phyloP scores from a whole-genome alignment of 345 rosid genomes.

The Populus pruinosa region DNA sequence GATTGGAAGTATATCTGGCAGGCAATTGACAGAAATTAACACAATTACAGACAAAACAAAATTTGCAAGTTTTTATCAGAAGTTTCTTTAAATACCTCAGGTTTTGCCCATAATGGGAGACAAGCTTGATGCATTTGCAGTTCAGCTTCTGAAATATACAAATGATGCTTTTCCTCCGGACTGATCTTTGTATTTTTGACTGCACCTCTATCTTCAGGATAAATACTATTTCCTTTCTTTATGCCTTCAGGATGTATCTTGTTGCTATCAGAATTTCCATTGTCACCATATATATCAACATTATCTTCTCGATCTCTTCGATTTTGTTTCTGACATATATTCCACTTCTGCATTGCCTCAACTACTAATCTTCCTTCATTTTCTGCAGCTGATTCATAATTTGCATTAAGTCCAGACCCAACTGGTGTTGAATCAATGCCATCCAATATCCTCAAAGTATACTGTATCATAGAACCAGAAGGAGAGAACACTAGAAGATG shows the following conservation, averaged over 20 bases:
- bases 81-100: slow-evolving; percentile 44
- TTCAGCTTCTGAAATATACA: slow-evolving; percentile 85
- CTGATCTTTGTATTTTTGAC: slow-evolving; percentile 29
- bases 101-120: slow-evolving; percentile 64
- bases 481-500: slow-evolving; percentile 81
- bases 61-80: background rate
- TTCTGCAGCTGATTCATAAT: slow-evolving; percentile 51
- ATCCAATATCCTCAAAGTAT: slow-evolving; percentile 41
- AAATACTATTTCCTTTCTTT: slow-evolving; percentile 32
- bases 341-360: slow-evolving; percentile 82
- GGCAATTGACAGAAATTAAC: slow-evolving; percentile 20
- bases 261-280: slow-evolving; percentile 52
- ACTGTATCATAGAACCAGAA: slow-evolving; percentile 78
- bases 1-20: slow-evolving; percentile 64
- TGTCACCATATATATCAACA: slow-evolving; percentile 78
- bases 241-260: slow-evolving; percentile 76
- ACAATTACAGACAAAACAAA: background rate
- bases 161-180: slow-evolving; percentile 56
- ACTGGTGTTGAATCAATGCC: slow-evolving; percentile 35
- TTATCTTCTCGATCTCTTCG: slow-evolving; percentile 73
- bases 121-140: slow-evolving; percentile 56
- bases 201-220: slow-evolving; percentile 28
- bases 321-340: slow-evolving; percentile 63
- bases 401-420: slow-evolving; percentile 31
- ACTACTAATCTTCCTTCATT: slow-evolving; percentile 64